Base-by-base conservation (phyloP, 495 filamentous ascomycete species). In the Penicillium salamii region DNA sequence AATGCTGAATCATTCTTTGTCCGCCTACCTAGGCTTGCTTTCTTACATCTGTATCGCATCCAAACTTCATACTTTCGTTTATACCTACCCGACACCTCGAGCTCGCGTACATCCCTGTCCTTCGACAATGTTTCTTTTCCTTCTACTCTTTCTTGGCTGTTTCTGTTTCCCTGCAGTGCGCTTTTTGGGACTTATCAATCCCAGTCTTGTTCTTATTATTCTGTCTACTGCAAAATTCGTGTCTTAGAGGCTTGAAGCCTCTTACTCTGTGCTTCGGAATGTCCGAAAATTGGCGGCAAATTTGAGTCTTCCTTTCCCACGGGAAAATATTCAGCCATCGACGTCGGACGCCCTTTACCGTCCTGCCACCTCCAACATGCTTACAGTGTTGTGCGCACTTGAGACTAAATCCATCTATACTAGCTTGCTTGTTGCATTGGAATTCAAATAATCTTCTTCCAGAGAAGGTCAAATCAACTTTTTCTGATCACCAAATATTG, bases 71-170 rank as follows among this genome's bases (percentile, higher is more conserved):
- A 33, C 49, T 52, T 23, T 57, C 42, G 23, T 55, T 51, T 36
- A 38, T 56, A 49, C 49, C 20, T 37, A 51, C 31, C n/a, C 19
- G 44, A 43, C 50, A 42, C 53, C 17, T 42, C 35, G 53, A 58
- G 54, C 49, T 65, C 31, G 14, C 59, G 50, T 57, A 58, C 36
- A 65, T 53, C 49, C 33, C 21, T 46, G 46, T 33, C 14, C 41
- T 52, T 45, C 42, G 17, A 31, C 17, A 34, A 19, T 33, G 20
- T 39, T 52, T 37, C 28, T 49, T 46, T 36, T 15, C 33, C 28
- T 32, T 52, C 18, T 17, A 14, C n/a, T 40, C 43, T 46, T 11
- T 37, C 15, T 19, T 42, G 39, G 40, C 41, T 54, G 23, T 40
- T 49, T 21, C 44, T 28, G 33, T 31, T 49, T 49, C 29, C 17